These are phyloP conservation scores for Dacryopinax spathularia DNA, from an alignment of 768 basidiomycete genomes.

Conservation along the genomic window DNA sequence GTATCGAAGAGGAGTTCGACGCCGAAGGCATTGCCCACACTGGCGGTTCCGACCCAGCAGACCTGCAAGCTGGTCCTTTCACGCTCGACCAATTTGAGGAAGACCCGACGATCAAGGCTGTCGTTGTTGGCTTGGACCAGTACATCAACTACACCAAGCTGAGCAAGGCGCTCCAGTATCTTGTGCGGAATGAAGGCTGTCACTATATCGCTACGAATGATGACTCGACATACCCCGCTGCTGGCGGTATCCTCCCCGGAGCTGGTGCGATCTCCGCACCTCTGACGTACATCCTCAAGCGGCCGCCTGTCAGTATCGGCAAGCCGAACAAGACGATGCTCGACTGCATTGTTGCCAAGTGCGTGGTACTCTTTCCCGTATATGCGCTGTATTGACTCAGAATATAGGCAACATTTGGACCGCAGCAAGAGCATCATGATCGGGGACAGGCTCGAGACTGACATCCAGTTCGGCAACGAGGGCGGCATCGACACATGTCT, in stretches of 20 bases:
- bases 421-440: constrained; percentile 83
- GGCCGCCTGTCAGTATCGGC: constrained; percentile 64
- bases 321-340: constrained; percentile 89
- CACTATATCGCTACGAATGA: constrained; percentile 84
- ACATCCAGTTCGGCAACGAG: constrained; percentile 82
- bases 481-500: constrained; percentile 78
- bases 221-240: constrained; percentile 75
- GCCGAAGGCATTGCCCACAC: constrained; percentile 66
- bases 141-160: constrained; percentile 86
- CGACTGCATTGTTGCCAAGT: constrained; percentile 79
- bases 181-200: constrained; percentile 64
- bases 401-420: constrained; percentile 68
- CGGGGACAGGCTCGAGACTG: constrained; percentile 88
- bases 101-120: constrained; percentile 75
- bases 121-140: constrained; percentile 84
- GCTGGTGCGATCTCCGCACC: constrained; percentile 75
- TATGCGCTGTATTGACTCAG: background rate
- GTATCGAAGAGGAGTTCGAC: constrained; percentile 84
- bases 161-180: constrained; percentile 81
- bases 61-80: constrained; percentile 60
- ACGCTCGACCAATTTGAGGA: constrained; percentile 50
- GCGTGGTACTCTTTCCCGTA: constrained; percentile 12
- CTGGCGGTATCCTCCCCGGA: constrained; percentile 63
- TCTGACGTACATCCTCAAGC: constrained; percentile 54
- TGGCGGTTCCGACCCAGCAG: constrained; percentile 80